Conservation (phyloP, 2,329 filamentous ascomycete genomes). For the Lachnellula arida region DNA sequence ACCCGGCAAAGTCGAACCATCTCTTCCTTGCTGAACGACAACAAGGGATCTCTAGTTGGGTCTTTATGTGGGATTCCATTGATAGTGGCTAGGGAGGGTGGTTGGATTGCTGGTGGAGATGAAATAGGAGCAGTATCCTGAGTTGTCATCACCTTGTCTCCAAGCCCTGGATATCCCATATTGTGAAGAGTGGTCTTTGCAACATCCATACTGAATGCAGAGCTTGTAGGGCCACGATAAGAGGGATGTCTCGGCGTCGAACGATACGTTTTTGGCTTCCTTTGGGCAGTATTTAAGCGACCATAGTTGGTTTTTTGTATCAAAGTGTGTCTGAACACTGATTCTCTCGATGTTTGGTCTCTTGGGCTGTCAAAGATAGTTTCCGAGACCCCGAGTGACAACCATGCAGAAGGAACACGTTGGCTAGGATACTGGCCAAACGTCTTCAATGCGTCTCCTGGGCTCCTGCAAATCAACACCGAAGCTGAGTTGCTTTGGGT, state of each 20-base stretch:
- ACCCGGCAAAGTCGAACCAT: constrained; percentile 72
- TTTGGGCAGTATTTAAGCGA: too few relatives aligned
- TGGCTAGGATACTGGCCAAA: too few relatives aligned
- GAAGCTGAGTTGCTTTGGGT: too few relatives aligned
- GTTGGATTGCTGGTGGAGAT: constrained; percentile 27
- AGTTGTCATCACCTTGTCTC: constrained; percentile 53
- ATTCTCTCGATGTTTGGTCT: too few relatives aligned
- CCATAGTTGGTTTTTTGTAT: too few relatives aligned
- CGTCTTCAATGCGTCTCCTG: too few relatives aligned
- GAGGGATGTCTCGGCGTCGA: constrained; percentile 41
- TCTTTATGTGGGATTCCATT: constrained; percentile 48
- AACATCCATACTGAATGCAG: constrained; percentile 78
- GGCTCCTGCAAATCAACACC: too few relatives aligned
- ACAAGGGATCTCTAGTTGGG: constrained; percentile 67
- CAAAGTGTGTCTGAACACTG: too few relatives aligned
- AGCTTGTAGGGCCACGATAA: constrained; percentile 83
- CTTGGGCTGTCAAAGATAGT: too few relatives aligned
- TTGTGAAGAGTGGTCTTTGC: constrained; percentile 82
- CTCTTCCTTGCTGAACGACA: constrained; percentile 72
- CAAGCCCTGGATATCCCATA: constrained; percentile 74
- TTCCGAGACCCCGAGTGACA: too few relatives aligned
- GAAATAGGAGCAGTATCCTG: constrained; percentile 46
- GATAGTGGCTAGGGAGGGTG: constrained; percentile 18
- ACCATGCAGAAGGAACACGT: too few relatives aligned
- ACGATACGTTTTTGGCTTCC: constrained; percentile 6